Conservation (phyloP, 2,329 filamentous ascomycete species). For the Cladosporium colombiae region DNA sequence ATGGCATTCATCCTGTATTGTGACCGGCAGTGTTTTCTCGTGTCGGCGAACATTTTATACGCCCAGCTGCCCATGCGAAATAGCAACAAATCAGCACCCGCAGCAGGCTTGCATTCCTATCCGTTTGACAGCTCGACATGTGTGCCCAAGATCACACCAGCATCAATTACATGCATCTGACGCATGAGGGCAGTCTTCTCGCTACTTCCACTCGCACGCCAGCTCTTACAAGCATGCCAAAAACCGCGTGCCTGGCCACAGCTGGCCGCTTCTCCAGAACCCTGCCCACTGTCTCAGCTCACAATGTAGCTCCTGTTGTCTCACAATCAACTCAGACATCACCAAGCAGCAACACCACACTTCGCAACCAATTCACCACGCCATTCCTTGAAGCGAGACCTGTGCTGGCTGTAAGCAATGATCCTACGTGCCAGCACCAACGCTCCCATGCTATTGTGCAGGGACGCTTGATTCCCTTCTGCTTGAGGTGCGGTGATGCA, state of each 20-base stretch:
- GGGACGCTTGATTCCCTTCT: neutral
- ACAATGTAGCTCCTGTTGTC: neutral
- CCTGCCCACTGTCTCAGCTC: neutral
- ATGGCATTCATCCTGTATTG: neutral
- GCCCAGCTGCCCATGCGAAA: neutral
- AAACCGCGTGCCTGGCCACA: neutral
- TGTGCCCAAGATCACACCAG: neutral
- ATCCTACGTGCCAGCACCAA: neutral
- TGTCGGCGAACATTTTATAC: neutral
- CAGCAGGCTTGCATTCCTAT: neutral
- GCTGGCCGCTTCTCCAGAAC: neutral
- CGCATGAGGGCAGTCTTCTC: neutral
- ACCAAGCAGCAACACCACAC: neutral
- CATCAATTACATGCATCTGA: neutral
- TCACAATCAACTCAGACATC: neutral
- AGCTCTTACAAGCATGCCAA: constrained; percentile 4
- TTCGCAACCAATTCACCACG: neutral
- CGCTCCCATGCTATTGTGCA: neutral
- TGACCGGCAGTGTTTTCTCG: neutral
- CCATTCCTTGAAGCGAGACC: neutral
- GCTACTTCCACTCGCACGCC: neutral
- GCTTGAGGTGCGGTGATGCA: neutral
- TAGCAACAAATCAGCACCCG: neutral
- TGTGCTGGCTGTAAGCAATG: neutral
- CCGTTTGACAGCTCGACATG: neutral